Conservation (phyloP, 2,329 filamentous ascomycete species). For the Fusarium redolens region DNA sequence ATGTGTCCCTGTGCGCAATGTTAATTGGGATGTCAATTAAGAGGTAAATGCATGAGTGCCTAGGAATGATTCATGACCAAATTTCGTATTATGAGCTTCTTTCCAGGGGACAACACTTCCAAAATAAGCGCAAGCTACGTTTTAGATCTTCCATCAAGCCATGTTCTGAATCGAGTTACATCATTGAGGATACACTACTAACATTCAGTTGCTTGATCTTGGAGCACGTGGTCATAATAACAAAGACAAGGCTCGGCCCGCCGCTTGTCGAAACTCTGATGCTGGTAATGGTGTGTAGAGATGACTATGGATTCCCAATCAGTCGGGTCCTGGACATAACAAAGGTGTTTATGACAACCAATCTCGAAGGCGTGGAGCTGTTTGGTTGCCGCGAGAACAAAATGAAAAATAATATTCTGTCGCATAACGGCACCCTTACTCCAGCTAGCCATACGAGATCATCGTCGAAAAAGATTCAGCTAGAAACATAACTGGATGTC, state of each 20-base stretch:
- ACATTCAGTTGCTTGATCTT: not conserved
- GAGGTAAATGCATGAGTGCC: not conserved
- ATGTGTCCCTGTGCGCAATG: conserved; percentile 2
- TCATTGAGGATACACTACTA: not conserved
- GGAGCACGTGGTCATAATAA: conserved; percentile 12
- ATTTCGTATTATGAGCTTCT: not conserved
- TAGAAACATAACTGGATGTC: not conserved
- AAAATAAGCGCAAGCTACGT: not conserved
- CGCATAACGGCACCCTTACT: not conserved
- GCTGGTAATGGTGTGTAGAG: not conserved
- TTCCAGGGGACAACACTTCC: not conserved
- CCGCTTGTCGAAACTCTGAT: conserved; percentile 32
- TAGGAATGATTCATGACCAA: not conserved
- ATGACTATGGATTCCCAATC: not conserved
- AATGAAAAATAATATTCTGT: not conserved
- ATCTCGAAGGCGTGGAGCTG: not conserved
- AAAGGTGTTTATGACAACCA: not conserved
- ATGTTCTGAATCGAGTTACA: not conserved
- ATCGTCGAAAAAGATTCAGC: not conserved
- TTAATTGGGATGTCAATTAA: not conserved
- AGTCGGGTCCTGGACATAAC: not conserved
- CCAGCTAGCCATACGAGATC: not conserved
- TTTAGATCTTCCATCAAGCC: not conserved
- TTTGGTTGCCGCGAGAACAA: not conserved
- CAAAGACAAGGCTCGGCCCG: conserved; percentile 39